phyloP scores from a whole-genome alignment of 768 basidiomycete species.

The Pisolithus orientalis region DNA sequence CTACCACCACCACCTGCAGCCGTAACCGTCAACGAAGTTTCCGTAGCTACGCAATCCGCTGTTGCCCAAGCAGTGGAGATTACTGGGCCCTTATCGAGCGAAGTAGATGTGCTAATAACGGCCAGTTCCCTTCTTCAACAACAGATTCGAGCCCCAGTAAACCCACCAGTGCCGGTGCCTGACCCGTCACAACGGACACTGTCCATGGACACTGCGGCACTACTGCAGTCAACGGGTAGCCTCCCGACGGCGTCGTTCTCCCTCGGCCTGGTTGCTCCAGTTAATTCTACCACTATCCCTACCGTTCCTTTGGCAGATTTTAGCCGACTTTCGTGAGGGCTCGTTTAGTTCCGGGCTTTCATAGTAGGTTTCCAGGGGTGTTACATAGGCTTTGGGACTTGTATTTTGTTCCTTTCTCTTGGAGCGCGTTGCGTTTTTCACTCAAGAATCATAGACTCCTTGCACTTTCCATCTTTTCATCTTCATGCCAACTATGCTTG shows the following conservation, averaged over 20 bases:
- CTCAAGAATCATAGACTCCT: conserved; percentile 21
- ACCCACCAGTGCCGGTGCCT: conserved; percentile 17
- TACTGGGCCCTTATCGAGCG: conserved; percentile 64
- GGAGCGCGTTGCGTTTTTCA: conserved; percentile 15
- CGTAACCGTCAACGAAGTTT: conserved; percentile 54
- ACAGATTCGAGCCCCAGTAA: conserved; percentile 29
- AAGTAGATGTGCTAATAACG: conserved; percentile 76
- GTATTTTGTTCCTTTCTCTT: conserved; percentile 17
- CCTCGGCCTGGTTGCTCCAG: conserved; percentile 14
- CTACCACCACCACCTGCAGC: conserved; percentile 26
- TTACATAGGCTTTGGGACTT: conserved; percentile 24
- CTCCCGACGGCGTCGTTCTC: conserved; percentile 20
- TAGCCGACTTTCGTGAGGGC: conserved; percentile 15
- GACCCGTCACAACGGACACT: conserved; percentile 22
- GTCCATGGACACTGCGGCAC: conserved; percentile 22
- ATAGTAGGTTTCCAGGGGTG: conserved; percentile 10
- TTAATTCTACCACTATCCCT: conserved; percentile 15
- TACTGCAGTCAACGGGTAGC: conserved; percentile 32
- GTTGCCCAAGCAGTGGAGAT: conserved; percentile 80
- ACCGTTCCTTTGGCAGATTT: conserved; percentile 23
- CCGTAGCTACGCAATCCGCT: conserved; percentile 63
- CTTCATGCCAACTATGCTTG: conserved; percentile 9
- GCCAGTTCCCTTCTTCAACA: conserved; percentile 50
- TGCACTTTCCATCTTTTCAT: conserved; percentile 15
- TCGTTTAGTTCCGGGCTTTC: not conserved